Evolutionary conservation across 1,284 basidiomycete genomes (phyloP).

Genomic region (Phylloboletellus chloephorus): DNA sequence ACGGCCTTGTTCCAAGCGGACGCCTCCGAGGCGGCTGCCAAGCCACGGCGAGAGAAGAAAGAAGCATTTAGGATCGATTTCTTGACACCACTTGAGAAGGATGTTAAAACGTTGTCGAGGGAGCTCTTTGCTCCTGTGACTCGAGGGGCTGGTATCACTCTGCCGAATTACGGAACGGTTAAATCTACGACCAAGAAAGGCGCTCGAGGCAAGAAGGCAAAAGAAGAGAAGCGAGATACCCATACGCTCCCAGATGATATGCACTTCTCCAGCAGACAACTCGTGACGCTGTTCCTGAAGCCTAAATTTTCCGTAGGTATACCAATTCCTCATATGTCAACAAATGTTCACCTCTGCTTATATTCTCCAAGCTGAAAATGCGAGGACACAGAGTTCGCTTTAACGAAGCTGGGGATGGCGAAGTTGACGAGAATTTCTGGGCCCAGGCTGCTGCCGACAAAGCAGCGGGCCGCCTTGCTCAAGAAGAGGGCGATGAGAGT

Average conservation of each 20-base stretch:
- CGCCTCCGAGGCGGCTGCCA: constrained; percentile 42
- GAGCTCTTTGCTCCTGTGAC: constrained; percentile 78
- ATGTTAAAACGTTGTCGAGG: constrained; percentile 68
- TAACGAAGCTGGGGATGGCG: constrained; percentile 64
- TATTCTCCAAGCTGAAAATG: constrained; percentile 65
- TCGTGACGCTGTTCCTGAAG: constrained; percentile 92
- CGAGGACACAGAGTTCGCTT: constrained; percentile 58
- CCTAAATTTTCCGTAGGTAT: constrained; percentile 82
- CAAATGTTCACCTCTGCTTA: constrained; percentile 6
- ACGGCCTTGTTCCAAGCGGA: constrained; percentile 40
- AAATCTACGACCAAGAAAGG: constrained; percentile 46
- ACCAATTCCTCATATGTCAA: constrained; percentile 1
- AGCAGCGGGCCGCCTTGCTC: constrained; percentile 51
- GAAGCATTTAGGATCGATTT: constrained; percentile 90
- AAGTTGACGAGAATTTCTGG: constrained; percentile 95
- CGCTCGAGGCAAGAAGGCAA: constrained; percentile 40
- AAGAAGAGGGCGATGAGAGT: constrained; percentile 64
- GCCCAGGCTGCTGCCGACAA: constrained; percentile 84
- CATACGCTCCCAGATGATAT: constrained; percentile 93
- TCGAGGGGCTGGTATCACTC: constrained; percentile 59
- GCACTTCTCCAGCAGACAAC: constrained; percentile 89
- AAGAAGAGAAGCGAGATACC: constrained; percentile 64
- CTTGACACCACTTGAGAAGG: constrained; percentile 53
- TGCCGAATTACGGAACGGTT: constrained; percentile 44
- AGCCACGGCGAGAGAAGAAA: constrained; percentile 72